A percentile compares a stretch with the other conserved stretches of the same genome.
Evolutionary conservation across 768 basidiomycete species (phyloP).

Genomic region (Coprinopsis cinerea): DNA sequence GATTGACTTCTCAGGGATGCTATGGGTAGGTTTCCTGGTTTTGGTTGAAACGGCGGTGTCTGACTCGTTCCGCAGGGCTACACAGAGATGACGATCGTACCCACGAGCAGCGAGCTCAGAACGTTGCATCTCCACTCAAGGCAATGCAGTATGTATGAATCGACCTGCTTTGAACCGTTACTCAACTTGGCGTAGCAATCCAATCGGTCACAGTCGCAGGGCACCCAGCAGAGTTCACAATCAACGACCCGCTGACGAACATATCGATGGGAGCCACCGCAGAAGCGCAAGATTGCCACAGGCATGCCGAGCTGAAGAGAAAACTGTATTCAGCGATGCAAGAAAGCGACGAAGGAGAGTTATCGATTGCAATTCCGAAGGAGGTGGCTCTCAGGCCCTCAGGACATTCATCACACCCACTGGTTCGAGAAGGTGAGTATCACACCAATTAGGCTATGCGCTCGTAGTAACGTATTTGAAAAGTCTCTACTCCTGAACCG

Average conservation of each 20-base stretch:
- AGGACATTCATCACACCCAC: constrained; percentile 37
- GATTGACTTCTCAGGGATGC: constrained; percentile 83
- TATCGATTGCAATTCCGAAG: constrained; percentile 81
- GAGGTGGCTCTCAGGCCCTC: constrained; percentile 64
- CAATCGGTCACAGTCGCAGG: constrained; percentile 69
- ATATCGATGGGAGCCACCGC: constrained; percentile 46
- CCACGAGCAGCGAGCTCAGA: constrained; percentile 70
- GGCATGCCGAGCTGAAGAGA: constrained; percentile 90
- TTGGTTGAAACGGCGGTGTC: constrained; percentile 5
- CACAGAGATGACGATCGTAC: constrained; percentile 86
- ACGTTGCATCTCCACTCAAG: constrained; percentile 86
- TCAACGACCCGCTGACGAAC: constrained; percentile 68
- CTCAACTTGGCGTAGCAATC: constrained; percentile 42
- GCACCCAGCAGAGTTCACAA: constrained; percentile 69
- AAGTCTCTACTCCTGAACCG: constrained; percentile 80
- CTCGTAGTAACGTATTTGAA: background rate
- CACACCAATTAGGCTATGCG: background rate
- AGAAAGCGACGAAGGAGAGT: constrained; percentile 91
- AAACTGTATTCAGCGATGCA: constrained; percentile 85
- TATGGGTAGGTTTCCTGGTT: constrained; percentile 55
- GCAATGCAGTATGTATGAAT: constrained; percentile 64
- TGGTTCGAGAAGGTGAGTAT: constrained; percentile 54
- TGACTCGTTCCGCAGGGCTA: constrained; percentile 60
- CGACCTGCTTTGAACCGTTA: constrained; percentile 11
- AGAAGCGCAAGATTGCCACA: constrained; percentile 73